Evolutionary conservation across 345 rosid genomes (phyloP), one percentile per base, ranked within the genome.

Genomic region (Nasturtium officinale): DNA sequence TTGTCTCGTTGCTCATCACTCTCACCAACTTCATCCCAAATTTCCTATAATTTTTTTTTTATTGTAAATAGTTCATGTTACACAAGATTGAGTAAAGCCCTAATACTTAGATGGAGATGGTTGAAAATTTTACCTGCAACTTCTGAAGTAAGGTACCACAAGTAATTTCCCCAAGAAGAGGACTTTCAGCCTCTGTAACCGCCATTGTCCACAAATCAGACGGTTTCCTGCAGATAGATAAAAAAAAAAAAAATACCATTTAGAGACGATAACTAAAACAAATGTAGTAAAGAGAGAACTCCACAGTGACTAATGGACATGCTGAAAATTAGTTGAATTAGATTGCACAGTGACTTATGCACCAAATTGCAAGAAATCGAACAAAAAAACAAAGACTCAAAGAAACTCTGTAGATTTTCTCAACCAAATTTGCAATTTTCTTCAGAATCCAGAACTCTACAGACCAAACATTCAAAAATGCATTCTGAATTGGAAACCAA

Each of bases 11-110:
- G 89, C 76, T 87, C 98, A 43, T 96, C 98, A 30, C 67, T 82
- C 82, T 96, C 99, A 73, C 99, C 99, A 75, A 96, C 98, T 80
- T 96, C 99, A 83, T 96, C 98, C 99, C 99, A 96, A 20, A 96
- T 90, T 87, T 89, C 96, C 99, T 96, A 7, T 33, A 33, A 2
- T 0, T 9, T 9, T 10, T 10, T 28, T 68, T 47, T 23, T 23
- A 65, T 47, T 2, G 52, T 17, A 20, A 73, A 21, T 23, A 21
- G 25, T 40, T 8, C 7, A 18, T 15, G 1, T 57, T 46, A 74
- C 52, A 55, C 71, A 74, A 46, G 37, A 45, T 32, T 16, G 43
- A 63, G 71, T 43, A 18, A 61, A 28, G 1, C 52, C 64, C 6
- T 53, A 37, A 6, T 30, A 51, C 16, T 16, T 15, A 20, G 52